These are phyloP conservation scores for Candida pseudofarinosa DNA, from an alignment of 805 yeast species.

Conservation along the genomic window DNA sequence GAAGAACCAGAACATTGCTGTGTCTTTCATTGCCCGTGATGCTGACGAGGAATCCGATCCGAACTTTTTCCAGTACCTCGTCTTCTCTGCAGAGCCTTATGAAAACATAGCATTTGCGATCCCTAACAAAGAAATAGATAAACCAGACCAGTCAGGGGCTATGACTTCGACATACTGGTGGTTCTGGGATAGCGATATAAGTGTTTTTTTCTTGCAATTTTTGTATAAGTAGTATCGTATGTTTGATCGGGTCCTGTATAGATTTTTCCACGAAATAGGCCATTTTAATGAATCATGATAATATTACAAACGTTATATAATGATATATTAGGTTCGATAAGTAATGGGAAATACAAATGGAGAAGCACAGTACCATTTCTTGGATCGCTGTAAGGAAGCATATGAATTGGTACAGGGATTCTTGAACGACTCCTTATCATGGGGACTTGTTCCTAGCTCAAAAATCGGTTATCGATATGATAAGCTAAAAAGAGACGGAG, in stretches of 20 bases:
- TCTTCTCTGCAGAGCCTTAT: slow-evolving; percentile 87
- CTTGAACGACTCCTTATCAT: slow-evolving; percentile 25
- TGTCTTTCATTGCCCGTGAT: slow-evolving; percentile 20
- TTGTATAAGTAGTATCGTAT: slow-evolving; percentile 39
- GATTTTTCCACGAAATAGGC: slow-evolving; percentile 1
- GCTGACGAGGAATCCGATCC: slow-evolving; percentile 18
- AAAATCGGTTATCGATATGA: slow-evolving; percentile 18
- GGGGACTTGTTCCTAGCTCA: slow-evolving; percentile 17
- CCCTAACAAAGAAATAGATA: slow-evolving; percentile 54
- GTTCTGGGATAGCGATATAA: slow-evolving; percentile 68
- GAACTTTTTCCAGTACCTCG: slow-evolving; percentile 59
- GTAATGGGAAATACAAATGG: background rate
- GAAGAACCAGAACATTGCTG: slow-evolving; percentile 36
- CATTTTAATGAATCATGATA: background rate
- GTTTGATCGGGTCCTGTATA: background rate
- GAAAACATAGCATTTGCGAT: slow-evolving; percentile 75
- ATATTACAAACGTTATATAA: background rate
- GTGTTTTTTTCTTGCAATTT: slow-evolving; percentile 68
- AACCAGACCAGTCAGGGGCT: slow-evolving; percentile 19
- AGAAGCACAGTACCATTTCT: slow-evolving; percentile 9
- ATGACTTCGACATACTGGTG: slow-evolving; percentile 51
- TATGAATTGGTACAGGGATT: slow-evolving; percentile 27
- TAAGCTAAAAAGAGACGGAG: slow-evolving; percentile 17
- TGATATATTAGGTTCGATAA: background rate
- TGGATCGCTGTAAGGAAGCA: slow-evolving; percentile 27